These are phyloP conservation scores for Pseudogymnoascus sp. DNA, from an alignment of 2,329 filamentous ascomycete species.

Conservation along the genomic window DNA sequence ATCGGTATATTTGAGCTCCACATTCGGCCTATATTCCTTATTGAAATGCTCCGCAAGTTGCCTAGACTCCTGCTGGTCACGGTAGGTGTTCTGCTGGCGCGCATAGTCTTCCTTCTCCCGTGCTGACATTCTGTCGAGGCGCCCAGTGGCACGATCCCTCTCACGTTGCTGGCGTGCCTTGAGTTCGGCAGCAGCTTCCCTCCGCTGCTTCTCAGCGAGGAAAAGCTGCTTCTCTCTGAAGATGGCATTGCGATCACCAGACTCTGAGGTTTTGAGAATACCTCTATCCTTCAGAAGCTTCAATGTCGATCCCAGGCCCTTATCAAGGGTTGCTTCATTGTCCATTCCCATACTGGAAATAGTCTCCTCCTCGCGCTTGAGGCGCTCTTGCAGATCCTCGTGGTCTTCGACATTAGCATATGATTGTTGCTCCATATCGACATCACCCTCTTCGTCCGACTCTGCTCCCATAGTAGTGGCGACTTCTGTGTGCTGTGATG, in stretches of 20 bases:
- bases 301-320: constrained; percentile 74
- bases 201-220: constrained; percentile 66
- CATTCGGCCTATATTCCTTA: constrained; percentile 79
- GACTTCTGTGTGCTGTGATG: constrained; percentile 30
- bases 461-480: constrained; percentile 39
- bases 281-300: constrained; percentile 78
- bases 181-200: constrained; percentile 71
- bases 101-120: constrained; percentile 86
- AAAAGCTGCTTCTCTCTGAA: constrained; percentile 69
- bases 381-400: constrained; percentile 38
- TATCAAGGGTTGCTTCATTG: constrained; percentile 70
- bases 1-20: constrained; percentile 85
- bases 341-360: constrained; percentile 67
- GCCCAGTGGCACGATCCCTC: constrained; percentile 73
- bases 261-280: constrained; percentile 58
- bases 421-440: constrained; percentile 25
- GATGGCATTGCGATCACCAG: constrained; percentile 55
- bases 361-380: constrained; percentile 42
- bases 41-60: constrained; percentile 80
- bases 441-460: constrained; percentile 35
- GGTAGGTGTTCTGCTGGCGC: constrained; percentile 76
- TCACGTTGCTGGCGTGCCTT: constrained; percentile 76
- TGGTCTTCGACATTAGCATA: constrained; percentile 34
- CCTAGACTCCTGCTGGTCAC: constrained; percentile 76
- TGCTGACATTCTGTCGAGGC: constrained; percentile 80